Conservation (phyloP, 148 eudicot species). For the Camellia lanceoleosa region DNA sequence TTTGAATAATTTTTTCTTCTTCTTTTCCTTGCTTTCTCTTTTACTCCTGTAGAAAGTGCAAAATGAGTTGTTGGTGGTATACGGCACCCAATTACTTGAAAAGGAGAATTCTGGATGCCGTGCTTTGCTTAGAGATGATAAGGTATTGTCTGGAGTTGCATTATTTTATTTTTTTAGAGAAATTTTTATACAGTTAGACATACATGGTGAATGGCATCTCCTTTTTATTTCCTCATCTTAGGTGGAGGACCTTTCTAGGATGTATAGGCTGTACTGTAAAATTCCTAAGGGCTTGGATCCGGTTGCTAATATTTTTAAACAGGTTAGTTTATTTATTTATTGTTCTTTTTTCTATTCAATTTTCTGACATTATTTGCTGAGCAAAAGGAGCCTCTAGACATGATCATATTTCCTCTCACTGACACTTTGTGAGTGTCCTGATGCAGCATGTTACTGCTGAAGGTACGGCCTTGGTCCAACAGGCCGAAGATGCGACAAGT, state of each 20-base stretch:
- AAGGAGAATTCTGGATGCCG: conserved; percentile 38
- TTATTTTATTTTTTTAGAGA: too few relatives aligned
- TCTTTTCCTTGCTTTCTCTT: neutral
- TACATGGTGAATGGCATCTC: neutral
- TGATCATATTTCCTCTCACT: conserved; percentile 3
- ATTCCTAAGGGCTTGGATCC: conserved; percentile 51
- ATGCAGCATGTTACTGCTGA: conserved; percentile 19
- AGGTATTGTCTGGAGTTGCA: conserved; percentile 32
- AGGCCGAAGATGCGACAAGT: conserved; percentile 66
- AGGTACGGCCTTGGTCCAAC: conserved; percentile 57
- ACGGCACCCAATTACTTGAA: conserved; percentile 34
- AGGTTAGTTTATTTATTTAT: neutral
- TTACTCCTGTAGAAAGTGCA: conserved; percentile 43
- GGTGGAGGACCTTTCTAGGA: conserved; percentile 53
- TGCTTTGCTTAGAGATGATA: conserved; percentile 57
- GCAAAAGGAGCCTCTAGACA: neutral
- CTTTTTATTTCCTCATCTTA: neutral
- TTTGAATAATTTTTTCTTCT: neutral
- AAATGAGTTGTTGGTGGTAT: conserved; percentile 50
- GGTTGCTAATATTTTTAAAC: conserved; percentile 26
- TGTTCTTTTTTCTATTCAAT: neutral
- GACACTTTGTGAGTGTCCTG: conserved; percentile 3
- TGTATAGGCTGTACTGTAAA: conserved; percentile 47
- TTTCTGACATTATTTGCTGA: neutral
- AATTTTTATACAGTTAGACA: too few relatives aligned